A percentile compares a stretch with the other conserved stretches of the same genome.
phyloP scores from a whole-genome alignment of 495 filamentous ascomycete species.

The Penicillium turbatum region DNA sequence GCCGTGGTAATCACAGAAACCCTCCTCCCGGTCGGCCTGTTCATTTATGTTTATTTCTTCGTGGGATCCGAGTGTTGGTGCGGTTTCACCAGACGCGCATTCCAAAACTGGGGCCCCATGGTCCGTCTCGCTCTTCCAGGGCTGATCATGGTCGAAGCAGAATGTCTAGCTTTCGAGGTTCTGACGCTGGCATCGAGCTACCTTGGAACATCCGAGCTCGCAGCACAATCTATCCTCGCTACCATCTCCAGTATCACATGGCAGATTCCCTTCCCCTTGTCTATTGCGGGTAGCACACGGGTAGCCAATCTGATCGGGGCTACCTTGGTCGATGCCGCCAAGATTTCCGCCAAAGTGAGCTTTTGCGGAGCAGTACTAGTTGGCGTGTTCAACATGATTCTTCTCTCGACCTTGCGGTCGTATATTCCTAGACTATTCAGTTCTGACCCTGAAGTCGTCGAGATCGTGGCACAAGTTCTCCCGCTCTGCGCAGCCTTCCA shows the following conservation, averaged over 20 bases:
- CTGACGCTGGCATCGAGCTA: constrained; percentile 68
- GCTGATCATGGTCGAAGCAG: constrained; percentile 87
- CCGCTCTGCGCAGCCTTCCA: constrained; percentile 84
- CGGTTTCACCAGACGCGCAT: constrained; percentile 64
- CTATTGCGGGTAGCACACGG: constrained; percentile 59
- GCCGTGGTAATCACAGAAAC: constrained; percentile 79
- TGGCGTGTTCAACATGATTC: constrained; percentile 68
- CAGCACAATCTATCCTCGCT: constrained; percentile 62
- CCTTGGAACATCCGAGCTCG: constrained; percentile 64
- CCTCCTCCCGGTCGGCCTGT: constrained; percentile 70
- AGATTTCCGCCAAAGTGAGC: constrained; percentile 63
- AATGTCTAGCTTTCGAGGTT: constrained; percentile 81
- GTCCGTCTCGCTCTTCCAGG: constrained; percentile 78
- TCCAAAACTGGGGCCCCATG: constrained; percentile 85
- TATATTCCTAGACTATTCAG: constrained; percentile 78
- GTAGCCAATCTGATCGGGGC: constrained; percentile 67
- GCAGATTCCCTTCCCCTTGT: constrained; percentile 63
- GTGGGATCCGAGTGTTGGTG: constrained; percentile 69
- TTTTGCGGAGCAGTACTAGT: constrained; percentile 61
- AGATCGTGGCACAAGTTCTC: constrained; percentile 64
- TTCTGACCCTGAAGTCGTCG: constrained; percentile 71
- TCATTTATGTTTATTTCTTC: constrained; percentile 62
- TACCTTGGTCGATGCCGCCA: constrained; percentile 64
- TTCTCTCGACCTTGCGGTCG: constrained; percentile 59
- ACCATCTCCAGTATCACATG: constrained; percentile 59